phyloP scores from a whole-genome alignment of 2,329 filamentous ascomycete genomes.

The Apiospora rasikravindrae region DNA sequence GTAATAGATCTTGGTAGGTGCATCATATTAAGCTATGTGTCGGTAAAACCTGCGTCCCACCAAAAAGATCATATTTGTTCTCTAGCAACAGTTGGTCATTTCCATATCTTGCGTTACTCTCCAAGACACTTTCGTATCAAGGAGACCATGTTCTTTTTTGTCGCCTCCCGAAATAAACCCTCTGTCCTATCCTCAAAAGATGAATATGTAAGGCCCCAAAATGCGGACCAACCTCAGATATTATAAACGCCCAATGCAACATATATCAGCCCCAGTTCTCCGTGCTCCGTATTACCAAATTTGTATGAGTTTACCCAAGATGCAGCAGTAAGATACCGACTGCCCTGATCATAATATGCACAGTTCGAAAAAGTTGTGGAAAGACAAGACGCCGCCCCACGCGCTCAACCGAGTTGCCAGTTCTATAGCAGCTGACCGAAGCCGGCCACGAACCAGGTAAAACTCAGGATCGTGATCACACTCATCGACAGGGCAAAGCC shows the following conservation, averaged over 20 bases:
- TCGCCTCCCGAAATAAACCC: neutral
- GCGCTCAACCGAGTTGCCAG: neutral
- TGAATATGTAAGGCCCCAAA: slow-evolving; percentile 30
- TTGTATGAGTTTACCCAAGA: slow-evolving; percentile 17
- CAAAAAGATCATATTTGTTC: neutral
- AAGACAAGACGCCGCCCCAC: neutral
- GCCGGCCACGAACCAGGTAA: slow-evolving; percentile 68
- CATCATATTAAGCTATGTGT: slow-evolving; percentile 23
- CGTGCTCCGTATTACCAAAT: slow-evolving; percentile 19
- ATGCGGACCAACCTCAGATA: slow-evolving; percentile 4
- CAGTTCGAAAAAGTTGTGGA: slow-evolving; percentile 15
- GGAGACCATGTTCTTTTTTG: slow-evolving; percentile 17
- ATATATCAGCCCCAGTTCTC: slow-evolving; percentile 11
- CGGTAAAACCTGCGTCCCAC: slow-evolving; percentile 12
- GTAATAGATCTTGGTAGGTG: slow-evolving; percentile 12
- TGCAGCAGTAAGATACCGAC: neutral
- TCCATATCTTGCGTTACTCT: slow-evolving; percentile 16
- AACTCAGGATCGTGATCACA: slow-evolving; percentile 61
- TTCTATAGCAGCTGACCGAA: slow-evolving; percentile 43
- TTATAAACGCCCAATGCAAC: slow-evolving; percentile 18
- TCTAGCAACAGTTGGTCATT: slow-evolving; percentile 13
- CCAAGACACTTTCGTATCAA: slow-evolving; percentile 24
- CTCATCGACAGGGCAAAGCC: slow-evolving; percentile 60
- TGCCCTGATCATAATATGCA: slow-evolving; percentile 2
- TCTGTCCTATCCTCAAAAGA: slow-evolving; percentile 24